Evolutionary conservation across 2,329 filamentous ascomycete species (phyloP), one percentile per base, ranked within the genome.

Genomic region (Fusarium sp.): DNA sequence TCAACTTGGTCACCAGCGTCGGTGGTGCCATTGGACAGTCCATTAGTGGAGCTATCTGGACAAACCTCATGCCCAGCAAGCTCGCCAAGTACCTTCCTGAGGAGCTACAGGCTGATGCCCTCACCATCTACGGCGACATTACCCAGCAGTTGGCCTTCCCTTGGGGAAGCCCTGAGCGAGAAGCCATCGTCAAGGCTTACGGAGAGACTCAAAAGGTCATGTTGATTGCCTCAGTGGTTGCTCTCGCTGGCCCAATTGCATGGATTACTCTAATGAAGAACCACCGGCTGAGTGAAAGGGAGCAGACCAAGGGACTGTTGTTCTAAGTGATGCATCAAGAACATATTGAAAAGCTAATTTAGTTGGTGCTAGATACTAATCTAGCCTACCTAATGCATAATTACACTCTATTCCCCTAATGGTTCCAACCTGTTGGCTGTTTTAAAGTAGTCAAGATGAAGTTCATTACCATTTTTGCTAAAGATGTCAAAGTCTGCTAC

Each of bases 1-100:
- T 89, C 77, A 81, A 90, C 41, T 90, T 88, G 0, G 80, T 88
- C 35, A 83, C 88, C 18, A 87, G 88, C 71, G 85, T 90, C 58
- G 88, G 89, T 23, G 87, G 85, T 6, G 88, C 88, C 0, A 85
- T 89, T 6, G 88, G 88, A 2, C 84, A 84, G 5, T 87, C 79
- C 37, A 80, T 83, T 6, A 77, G 78, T 6, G 82, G 82, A 6
- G 82, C 80, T 20, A 81, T 83, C 52, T 83, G 82, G 82, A 78
- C 74, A 16, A 71, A 72, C n/a, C 43, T 76, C 3, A 73, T 80
- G 37, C 74, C 74, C 3, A 25, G 48, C n/a, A 77, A 75, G 57
- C 71, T 80, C 3, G 7, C 56, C 14, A 45, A 58, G 14, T 75
- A 77, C 37, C 71, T 80, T 10, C 77, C 77, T 2, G 64, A 63